Evolutionary conservation across 2,329 filamentous ascomycete genomes (phyloP).

Genomic region (Fusarium tupiense): DNA sequence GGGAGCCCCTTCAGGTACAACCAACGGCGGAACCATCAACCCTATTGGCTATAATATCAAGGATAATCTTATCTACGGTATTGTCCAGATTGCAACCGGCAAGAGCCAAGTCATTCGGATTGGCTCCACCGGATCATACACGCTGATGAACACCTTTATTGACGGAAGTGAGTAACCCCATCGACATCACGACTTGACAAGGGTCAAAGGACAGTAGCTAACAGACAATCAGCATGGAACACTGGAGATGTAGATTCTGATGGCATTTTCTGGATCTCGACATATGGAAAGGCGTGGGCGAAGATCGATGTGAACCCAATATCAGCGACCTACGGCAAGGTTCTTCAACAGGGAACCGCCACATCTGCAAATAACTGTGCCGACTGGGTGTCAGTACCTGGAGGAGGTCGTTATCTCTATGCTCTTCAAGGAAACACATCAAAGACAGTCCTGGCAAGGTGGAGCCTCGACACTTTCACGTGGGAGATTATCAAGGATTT

Average conservation of each 20-base stretch:
- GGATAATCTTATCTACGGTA: slow-evolving; percentile 5
- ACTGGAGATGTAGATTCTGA: neutral
- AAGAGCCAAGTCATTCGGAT: slow-evolving; percentile 11
- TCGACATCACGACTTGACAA: accelerated
- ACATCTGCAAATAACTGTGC: neutral
- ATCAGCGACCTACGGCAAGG: neutral
- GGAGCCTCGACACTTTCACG: neutral
- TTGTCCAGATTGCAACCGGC: neutral
- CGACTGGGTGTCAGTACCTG: neutral
- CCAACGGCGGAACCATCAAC: neutral
- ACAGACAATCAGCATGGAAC: neutral
- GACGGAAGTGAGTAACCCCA: neutral
- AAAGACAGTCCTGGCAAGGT: neutral
- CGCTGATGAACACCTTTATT: neutral
- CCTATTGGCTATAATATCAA: slow-evolving; percentile 7
- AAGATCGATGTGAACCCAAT: slow-evolving; percentile 9
- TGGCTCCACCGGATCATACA: slow-evolving; percentile 1
- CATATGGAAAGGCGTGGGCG: neutral
- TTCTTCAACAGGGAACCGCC: neutral
- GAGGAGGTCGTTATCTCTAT: neutral
- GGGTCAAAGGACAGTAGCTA: neutral
- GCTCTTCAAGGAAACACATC: neutral
- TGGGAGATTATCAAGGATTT: neutral
- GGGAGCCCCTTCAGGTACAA: neutral
- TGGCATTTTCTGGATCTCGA: slow-evolving; percentile 5